A percentile compares a stretch with the other conserved stretches of the same genome.
Conservation (phyloP, 768 basidiomycete species). For the Rhizopogon rudus region DNA sequence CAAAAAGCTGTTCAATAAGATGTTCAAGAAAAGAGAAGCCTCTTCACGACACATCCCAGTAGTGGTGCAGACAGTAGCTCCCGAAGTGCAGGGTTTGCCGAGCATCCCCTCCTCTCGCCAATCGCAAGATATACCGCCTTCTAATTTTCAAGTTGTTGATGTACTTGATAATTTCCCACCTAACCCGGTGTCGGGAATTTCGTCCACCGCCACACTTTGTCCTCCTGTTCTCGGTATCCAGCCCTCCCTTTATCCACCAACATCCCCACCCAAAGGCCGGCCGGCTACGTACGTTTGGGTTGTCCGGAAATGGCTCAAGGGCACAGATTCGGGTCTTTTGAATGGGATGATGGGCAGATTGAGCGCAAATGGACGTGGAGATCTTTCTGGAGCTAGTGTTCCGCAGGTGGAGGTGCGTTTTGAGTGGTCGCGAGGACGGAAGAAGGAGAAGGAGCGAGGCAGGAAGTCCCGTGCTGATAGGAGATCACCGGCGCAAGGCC, state of each 20-base stretch:
- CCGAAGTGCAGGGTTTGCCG: constrained; percentile 8
- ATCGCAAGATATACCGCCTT: constrained; percentile 13
- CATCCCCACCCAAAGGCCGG: constrained; percentile 30
- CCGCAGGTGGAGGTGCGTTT: constrained; percentile 63
- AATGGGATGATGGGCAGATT: constrained; percentile 40
- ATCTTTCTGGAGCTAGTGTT: constrained; percentile 11
- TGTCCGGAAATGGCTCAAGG: constrained; percentile 72
- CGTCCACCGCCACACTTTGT: constrained; percentile 23
- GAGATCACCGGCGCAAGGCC: constrained; percentile 4
- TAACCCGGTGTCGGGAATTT: constrained; percentile 6
- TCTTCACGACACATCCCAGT: constrained; percentile 12
- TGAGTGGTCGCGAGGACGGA: constrained; percentile 61
- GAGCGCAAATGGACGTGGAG: constrained; percentile 21
- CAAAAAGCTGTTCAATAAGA: constrained; percentile 59
- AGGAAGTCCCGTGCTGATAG: constrained; percentile 18
- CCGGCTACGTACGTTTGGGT: constrained; percentile 68
- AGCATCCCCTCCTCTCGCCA: not conserved
- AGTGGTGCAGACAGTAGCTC: constrained; percentile 23
- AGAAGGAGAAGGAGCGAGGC: constrained; percentile 14
- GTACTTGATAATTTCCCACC: constrained; percentile 12
- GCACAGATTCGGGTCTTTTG: constrained; percentile 38
- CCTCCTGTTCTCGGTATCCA: constrained; percentile 64
- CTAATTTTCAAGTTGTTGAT: constrained; percentile 5
- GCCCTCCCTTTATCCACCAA: constrained; percentile 52
- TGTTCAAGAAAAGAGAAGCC: constrained; percentile 59